Percentiles rank a stretch among this genome's conserved stretches.
These are phyloP conservation scores for Starmerella floricola DNA, from an alignment of 805 yeast genomes.

Conservation along the genomic window DNA sequence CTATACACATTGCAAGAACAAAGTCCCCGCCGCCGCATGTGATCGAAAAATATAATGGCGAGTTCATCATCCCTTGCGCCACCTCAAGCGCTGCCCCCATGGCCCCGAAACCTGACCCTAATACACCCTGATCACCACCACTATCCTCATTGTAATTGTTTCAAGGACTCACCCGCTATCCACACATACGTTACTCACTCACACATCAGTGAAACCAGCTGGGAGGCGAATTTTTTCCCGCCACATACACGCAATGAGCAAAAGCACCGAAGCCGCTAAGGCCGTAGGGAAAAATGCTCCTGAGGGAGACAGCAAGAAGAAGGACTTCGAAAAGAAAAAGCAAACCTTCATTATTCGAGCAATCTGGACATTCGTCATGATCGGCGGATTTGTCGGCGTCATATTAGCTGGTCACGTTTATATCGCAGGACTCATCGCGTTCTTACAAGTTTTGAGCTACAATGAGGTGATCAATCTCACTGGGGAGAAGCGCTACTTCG, in stretches of 20 bases:
- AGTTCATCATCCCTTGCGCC: no score
- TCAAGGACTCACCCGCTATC: no score
- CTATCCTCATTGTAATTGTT: no score
- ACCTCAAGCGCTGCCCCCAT: no score
- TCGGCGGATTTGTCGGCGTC: constrained; percentile 53
- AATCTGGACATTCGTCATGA: constrained; percentile 89
- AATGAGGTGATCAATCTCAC: constrained; percentile 83
- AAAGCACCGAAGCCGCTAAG: background rate
- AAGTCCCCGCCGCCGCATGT: no score
- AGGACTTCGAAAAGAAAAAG: constrained; percentile 45
- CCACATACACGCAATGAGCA: background rate
- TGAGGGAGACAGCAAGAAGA: constrained; percentile 1
- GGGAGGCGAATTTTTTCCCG: no score
- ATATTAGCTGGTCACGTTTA: constrained; percentile 77
- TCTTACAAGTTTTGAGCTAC: constrained; percentile 72
- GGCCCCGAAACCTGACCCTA: no score
- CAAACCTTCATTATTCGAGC: constrained; percentile 80
- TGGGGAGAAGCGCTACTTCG: constrained; percentile 70
- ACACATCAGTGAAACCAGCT: no score
- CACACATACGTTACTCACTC: no score
- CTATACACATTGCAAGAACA: no score
- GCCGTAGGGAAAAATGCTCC: background rate
- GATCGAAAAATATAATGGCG: no score
- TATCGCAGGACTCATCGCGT: constrained; percentile 56
- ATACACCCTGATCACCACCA: no score